Conservation (phyloP, 257 asterid species). For the Nicotiana undulata region DNA sequence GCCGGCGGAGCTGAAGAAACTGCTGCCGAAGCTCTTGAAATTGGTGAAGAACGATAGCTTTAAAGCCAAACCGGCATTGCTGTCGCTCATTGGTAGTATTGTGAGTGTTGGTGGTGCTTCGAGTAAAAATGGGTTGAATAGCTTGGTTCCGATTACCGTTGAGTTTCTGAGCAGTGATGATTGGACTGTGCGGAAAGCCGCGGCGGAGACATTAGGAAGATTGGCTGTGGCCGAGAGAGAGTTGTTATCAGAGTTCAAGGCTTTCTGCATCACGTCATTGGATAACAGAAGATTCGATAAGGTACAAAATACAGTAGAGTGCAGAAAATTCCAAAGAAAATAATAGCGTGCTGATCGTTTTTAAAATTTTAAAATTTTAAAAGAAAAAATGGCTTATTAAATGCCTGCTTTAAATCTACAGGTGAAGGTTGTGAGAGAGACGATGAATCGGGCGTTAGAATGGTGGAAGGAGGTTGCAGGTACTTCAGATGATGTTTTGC, state of each 20-base stretch:
- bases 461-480: slow-evolving; percentile 58
- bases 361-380: not conserved
- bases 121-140: slow-evolving; percentile 24
- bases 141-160: slow-evolving; percentile 36
- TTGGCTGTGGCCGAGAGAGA: slow-evolving; percentile 39
- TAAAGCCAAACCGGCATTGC: slow-evolving; percentile 58
- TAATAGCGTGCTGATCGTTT: not conserved
- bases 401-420: slow-evolving; percentile 11
- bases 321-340: not conserved
- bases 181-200: slow-evolving; percentile 82
- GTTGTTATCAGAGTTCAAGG: slow-evolving; percentile 37
- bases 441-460: slow-evolving; percentile 70
- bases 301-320: slow-evolving; percentile 24
- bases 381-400: not conserved
- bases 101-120: slow-evolving; percentile 48
- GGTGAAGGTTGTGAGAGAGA: slow-evolving; percentile 86
- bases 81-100: slow-evolving; percentile 46
- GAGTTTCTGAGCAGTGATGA: slow-evolving; percentile 63
- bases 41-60: slow-evolving; percentile 46
- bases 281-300: slow-evolving; percentile 70
- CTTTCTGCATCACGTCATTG: slow-evolving; percentile 44
- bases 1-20: slow-evolving; percentile 44
- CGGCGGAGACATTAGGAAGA: slow-evolving; percentile 69
- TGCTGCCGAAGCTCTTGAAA: slow-evolving; percentile 50
- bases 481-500: slow-evolving; percentile 23